These are phyloP conservation scores for Globisporangium camurandrum DNA, from an alignment of 352 stramenopile genomes.

Conservation along the genomic window DNA sequence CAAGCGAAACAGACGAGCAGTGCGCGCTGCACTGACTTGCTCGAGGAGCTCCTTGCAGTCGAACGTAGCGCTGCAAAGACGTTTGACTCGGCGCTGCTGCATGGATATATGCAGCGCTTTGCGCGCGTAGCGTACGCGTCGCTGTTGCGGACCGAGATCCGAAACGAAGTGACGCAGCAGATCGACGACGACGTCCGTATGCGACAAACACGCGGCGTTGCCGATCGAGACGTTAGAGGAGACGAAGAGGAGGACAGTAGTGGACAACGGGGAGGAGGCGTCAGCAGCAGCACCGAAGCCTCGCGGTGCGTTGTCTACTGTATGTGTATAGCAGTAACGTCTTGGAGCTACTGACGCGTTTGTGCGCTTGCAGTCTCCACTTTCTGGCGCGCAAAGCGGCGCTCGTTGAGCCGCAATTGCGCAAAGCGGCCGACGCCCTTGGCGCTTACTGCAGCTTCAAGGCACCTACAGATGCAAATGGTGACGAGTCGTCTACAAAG, in stretches of 20 bases:
- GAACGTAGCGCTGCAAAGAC: conserved; percentile 43
- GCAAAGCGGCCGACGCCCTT: conserved; percentile 25
- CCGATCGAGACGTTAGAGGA: neutral
- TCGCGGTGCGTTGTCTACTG: conserved; percentile 8
- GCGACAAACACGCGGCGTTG: conserved; percentile 9
- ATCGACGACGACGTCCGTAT: conserved; percentile 43
- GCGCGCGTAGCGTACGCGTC: conserved; percentile 44
- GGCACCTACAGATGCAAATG: too few relatives aligned
- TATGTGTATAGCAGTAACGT: too few relatives aligned
- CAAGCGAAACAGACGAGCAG: conserved; percentile 54
- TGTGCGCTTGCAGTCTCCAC: conserved; percentile 13
- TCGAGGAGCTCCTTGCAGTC: conserved; percentile 58
- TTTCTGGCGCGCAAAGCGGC: conserved; percentile 48
- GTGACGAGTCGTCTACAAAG: conserved; percentile 15
- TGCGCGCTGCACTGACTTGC: conserved; percentile 39
- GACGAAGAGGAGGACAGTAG: too few relatives aligned
- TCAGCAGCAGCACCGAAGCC: neutral
- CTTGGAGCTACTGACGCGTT: neutral
- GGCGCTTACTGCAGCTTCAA: conserved; percentile 66
- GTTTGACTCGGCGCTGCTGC: conserved; percentile 65
- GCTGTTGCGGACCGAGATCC: conserved; percentile 60
- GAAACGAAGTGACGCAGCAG: conserved; percentile 62
- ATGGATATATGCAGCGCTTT: conserved; percentile 64
- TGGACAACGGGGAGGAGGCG: too few relatives aligned
- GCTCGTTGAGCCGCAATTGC: conserved; percentile 33